Percentiles rank a stretch among this genome's conserved stretches.
These are phyloP conservation scores for Lepiota brunneoincarnata DNA, from an alignment of 768 basidiomycete genomes.

Conservation along the genomic window DNA sequence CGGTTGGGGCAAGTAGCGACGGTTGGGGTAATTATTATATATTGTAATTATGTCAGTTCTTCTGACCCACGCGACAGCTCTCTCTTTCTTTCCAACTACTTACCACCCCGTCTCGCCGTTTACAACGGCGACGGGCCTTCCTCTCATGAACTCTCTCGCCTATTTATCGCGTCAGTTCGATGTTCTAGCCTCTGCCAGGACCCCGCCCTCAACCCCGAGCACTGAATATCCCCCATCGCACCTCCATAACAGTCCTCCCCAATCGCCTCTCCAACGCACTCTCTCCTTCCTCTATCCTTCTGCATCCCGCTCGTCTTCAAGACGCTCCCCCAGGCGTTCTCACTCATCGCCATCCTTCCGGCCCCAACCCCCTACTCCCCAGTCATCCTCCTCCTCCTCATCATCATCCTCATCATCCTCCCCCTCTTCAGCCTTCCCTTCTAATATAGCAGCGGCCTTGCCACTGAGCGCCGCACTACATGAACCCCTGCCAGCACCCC, in stretches of 20 bases:
- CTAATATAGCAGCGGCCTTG: slow-evolving; percentile 17
- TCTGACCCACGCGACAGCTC: not conserved
- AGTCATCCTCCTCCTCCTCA: slow-evolving; percentile 10
- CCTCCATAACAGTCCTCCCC: slow-evolving; percentile 30
- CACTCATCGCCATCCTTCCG: slow-evolving; percentile 59
- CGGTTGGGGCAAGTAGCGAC: slow-evolving; percentile 2
- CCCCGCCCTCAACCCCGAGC: slow-evolving; percentile 57
- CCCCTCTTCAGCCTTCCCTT: slow-evolving; percentile 20
- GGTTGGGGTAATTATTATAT: slow-evolving; percentile 3
- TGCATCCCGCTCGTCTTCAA: not conserved
- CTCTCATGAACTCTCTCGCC: slow-evolving; percentile 74
- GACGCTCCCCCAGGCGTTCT: slow-evolving; percentile 45
- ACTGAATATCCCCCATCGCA: slow-evolving; percentile 31
- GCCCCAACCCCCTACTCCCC: slow-evolving; percentile 11
- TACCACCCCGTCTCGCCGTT: not conserved
- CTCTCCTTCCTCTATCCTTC: slow-evolving; percentile 40
- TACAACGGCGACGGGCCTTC: not conserved
- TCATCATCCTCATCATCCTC: slow-evolving; percentile 22
- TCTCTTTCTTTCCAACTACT: not conserved
- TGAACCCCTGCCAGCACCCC: slow-evolving; percentile 20
- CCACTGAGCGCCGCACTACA: slow-evolving; percentile 10
- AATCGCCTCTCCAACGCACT: slow-evolving; percentile 59
- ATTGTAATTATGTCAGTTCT: slow-evolving; percentile 3
- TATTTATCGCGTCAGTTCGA: slow-evolving; percentile 84
- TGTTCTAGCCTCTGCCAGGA: slow-evolving; percentile 58